phyloP scores from a whole-genome alignment of 345 rosid genomes.

The Aurinia saxatilis region DNA sequence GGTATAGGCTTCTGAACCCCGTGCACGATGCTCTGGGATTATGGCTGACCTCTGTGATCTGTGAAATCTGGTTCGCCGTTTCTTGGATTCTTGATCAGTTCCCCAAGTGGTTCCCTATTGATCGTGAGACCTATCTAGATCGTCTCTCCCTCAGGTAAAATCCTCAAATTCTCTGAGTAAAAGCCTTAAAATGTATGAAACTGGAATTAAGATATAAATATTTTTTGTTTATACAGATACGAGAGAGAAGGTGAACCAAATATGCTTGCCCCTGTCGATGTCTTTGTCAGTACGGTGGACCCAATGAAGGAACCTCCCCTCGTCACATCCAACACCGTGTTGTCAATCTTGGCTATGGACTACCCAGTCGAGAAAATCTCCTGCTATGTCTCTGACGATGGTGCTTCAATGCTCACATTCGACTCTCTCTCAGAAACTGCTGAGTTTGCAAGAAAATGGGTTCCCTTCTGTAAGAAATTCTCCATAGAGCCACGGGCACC shows the following conservation, averaged over 20 bases:
- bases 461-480: conserved; percentile 77
- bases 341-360: conserved; percentile 94
- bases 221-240: conserved; percentile 38
- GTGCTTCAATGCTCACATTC: conserved; percentile 95
- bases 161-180: conserved; percentile 3
- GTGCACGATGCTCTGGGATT: conserved; percentile 84
- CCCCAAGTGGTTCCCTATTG: conserved; percentile 92
- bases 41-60: conserved; percentile 85
- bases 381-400: conserved; percentile 92
- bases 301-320: conserved; percentile 99
- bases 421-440: conserved; percentile 83
- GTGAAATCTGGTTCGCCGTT: conserved; percentile 94
- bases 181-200: background rate
- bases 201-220: background rate
- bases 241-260: conserved; percentile 91
- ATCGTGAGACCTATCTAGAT: conserved; percentile 90
- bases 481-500: conserved; percentile 75
- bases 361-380: conserved; percentile 91
- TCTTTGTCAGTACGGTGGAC: conserved; percentile 97
- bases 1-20: conserved; percentile 79
- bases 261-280: conserved; percentile 74
- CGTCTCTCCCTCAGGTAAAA: conserved; percentile 74
- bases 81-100: conserved; percentile 99
- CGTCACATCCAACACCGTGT: conserved; percentile 77
- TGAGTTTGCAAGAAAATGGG: conserved; percentile 78